phyloP scores from a whole-genome alignment of 768 basidiomycete genomes.

The Naematelia aurantialba region DNA sequence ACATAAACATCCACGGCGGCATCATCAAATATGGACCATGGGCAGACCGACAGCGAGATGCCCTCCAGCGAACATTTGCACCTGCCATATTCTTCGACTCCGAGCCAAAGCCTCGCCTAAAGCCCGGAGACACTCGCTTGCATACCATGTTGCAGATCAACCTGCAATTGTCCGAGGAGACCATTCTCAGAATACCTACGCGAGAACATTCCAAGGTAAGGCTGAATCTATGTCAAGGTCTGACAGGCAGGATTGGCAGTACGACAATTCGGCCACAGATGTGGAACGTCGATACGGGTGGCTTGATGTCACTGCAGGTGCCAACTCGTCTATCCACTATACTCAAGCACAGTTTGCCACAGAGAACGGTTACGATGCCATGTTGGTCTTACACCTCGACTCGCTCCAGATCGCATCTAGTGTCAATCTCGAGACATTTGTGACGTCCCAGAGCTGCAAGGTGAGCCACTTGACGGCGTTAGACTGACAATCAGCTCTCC shows the following conservation, averaged over 20 bases:
- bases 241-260: constrained; percentile 70
- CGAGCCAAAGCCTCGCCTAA: constrained; percentile 59
- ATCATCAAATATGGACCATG: constrained; percentile 84
- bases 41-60: constrained; percentile 84
- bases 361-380: constrained; percentile 69
- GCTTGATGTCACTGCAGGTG: constrained; percentile 69
- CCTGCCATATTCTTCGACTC: constrained; percentile 70
- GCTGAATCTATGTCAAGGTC: not conserved
- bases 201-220: constrained; percentile 73
- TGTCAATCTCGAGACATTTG: constrained; percentile 77
- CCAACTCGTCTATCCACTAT: constrained; percentile 81
- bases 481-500: constrained; percentile 17
- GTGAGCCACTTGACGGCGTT: constrained; percentile 53
- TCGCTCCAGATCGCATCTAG: constrained; percentile 73
- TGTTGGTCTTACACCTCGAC: constrained; percentile 76
- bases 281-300: constrained; percentile 54
- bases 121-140: constrained; percentile 68
- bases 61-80: constrained; percentile 77
- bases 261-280: constrained; percentile 59
- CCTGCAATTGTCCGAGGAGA: constrained; percentile 72
- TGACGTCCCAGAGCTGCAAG: constrained; percentile 72
- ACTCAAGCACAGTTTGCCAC: constrained; percentile 75
- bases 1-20: constrained; percentile 74
- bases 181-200: constrained; percentile 78
- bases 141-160: constrained; percentile 80